phyloP scores from a whole-genome alignment of 257 asterid genomes.

The Nicotiana tabacum region DNA sequence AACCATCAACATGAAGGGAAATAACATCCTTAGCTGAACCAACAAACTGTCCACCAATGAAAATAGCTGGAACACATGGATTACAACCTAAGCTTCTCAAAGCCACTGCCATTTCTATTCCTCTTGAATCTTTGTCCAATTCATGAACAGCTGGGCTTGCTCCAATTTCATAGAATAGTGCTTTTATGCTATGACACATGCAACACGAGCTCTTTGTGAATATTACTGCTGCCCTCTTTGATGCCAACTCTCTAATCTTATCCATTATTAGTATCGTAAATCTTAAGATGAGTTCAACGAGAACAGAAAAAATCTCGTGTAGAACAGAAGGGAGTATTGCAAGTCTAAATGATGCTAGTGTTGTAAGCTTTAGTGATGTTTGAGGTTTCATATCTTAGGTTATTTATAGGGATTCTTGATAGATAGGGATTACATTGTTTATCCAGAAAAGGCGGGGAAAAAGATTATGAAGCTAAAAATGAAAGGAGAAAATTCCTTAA shows the following conservation, averaged over 20 bases:
- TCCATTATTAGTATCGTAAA: constrained; percentile 36
- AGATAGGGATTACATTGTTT: constrained; percentile 21
- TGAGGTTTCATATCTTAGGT: constrained; percentile 17
- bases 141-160: constrained; percentile 78
- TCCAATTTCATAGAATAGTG: constrained; percentile 64
- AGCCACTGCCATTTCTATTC: constrained; percentile 63
- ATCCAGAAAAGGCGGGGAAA: constrained; percentile 17
- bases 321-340: neutral
- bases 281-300: neutral
- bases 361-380: constrained; percentile 16
- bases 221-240: constrained; percentile 68
- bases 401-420: constrained; percentile 55
- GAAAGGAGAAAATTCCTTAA: constrained; percentile 25
- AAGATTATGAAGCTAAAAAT: constrained; percentile 12
- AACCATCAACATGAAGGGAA: constrained; percentile 68
- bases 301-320: neutral
- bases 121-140: constrained; percentile 52
- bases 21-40: constrained; percentile 69
- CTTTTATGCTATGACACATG: constrained; percentile 85
- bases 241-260: constrained; percentile 52
- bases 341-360: neutral
- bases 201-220: constrained; percentile 86
- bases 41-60: constrained; percentile 58
- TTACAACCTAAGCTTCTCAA: constrained; percentile 57
- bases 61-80: constrained; percentile 71